These are phyloP conservation scores for Daldinia childiae DNA, from an alignment of 495 filamentous ascomycete species.

Conservation along the genomic window DNA sequence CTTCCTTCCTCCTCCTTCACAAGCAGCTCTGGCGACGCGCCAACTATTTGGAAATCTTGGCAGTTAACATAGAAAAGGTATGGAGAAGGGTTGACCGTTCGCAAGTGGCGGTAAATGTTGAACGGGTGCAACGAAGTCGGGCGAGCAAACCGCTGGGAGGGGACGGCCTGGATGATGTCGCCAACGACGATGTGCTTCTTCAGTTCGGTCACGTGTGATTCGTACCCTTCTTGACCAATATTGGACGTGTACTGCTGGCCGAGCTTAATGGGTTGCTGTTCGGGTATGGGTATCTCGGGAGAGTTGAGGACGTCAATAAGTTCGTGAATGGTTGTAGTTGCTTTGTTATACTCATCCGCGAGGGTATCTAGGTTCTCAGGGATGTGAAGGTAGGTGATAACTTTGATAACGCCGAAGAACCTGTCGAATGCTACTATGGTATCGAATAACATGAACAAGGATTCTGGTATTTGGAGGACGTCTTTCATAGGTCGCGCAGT, in stretches of 20 bases:
- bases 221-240: conserved; percentile 88
- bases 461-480: conserved; percentile 86
- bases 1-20: conserved; percentile 88
- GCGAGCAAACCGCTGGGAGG: conserved; percentile 89
- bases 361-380: conserved; percentile 59
- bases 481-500: conserved; percentile 88
- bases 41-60: conserved; percentile 90
- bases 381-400: conserved; percentile 86
- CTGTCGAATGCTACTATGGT: conserved; percentile 95
- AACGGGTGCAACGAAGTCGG: conserved; percentile 93
- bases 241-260: conserved; percentile 89
- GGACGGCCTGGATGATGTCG: conserved; percentile 97
- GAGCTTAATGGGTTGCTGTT: conserved; percentile 74
- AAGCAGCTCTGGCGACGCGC: conserved; percentile 91
- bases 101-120: conserved; percentile 97
- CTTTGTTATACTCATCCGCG: conserved; percentile 69
- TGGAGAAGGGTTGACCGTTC: conserved; percentile 93
- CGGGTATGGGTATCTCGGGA: conserved; percentile 79
- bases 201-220: conserved; percentile 79
- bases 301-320: conserved; percentile 74
- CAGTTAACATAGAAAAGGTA: conserved; percentile 98
- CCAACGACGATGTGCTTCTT: conserved; percentile 89
- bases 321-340: conserved; percentile 66
- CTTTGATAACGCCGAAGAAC: conserved; percentile 89
- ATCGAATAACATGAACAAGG: conserved; percentile 97